Percentiles rank a stretch among this genome's conserved stretches.
These are phyloP conservation scores for Pleurotus tuoliensis DNA, from an alignment of 768 basidiomycete species.

Conservation along the genomic window DNA sequence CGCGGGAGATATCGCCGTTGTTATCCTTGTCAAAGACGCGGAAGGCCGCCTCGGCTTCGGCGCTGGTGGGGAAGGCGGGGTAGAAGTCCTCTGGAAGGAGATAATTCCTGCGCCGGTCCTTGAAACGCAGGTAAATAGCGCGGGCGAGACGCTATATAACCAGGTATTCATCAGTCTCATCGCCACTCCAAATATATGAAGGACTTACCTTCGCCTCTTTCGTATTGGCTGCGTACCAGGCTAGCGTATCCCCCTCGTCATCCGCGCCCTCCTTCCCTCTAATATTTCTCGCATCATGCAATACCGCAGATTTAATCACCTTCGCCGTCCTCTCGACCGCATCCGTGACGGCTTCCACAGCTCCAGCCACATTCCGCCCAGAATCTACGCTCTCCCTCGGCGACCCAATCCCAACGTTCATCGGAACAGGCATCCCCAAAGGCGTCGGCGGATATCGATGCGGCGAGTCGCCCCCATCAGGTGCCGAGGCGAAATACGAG, in stretches of 20 bases:
- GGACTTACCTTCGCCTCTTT: slow-evolving; percentile 61
- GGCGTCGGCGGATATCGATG: slow-evolving; percentile 16
- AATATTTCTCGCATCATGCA: slow-evolving; percentile 76
- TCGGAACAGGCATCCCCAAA: background rate
- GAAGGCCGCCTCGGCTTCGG: slow-evolving; percentile 63
- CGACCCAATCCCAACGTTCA: background rate
- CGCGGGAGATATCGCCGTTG: slow-evolving; percentile 71
- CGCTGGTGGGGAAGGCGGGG: slow-evolving; percentile 58
- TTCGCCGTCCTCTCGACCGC: slow-evolving; percentile 57
- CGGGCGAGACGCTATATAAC: slow-evolving; percentile 58
- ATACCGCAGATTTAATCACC: slow-evolving; percentile 60
- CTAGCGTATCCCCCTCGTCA: slow-evolving; percentile 27
- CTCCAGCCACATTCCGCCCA: background rate
- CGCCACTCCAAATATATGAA: background rate
- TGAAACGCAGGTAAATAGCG: slow-evolving; percentile 60
- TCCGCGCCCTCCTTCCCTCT: slow-evolving; percentile 42
- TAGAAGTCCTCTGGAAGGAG: slow-evolving; percentile 67
- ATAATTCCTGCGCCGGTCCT: slow-evolving; percentile 50
- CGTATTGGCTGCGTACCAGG: slow-evolving; percentile 52
- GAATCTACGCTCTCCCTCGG: background rate
- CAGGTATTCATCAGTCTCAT: background rate
- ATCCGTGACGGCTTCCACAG: slow-evolving; percentile 27
- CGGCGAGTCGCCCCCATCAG: background rate
- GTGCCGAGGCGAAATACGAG: background rate
- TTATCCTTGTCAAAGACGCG: slow-evolving; percentile 72